Percentiles rank a stretch among this genome's conserved stretches.
phyloP scores from a whole-genome alignment of 192 early-diverging fungal species.

The Coemansia sp. region DNA sequence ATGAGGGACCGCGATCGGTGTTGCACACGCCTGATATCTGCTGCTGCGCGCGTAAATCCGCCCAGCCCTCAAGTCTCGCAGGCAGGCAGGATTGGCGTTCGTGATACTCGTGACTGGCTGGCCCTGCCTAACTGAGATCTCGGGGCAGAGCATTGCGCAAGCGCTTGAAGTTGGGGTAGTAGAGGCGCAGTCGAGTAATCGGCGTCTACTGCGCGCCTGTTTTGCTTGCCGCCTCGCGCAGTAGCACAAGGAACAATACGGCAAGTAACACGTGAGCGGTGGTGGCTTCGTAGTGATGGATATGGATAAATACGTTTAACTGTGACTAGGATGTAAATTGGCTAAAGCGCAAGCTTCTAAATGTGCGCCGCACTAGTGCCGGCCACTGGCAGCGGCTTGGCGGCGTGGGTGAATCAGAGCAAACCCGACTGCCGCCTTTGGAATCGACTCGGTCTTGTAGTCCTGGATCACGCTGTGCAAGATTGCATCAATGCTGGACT shows the following conservation, averaged over 20 bases:
- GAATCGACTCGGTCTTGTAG: slow-evolving; percentile 42
- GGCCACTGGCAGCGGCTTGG: not conserved
- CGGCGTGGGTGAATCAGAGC: slow-evolving; percentile 51
- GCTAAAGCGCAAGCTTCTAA: not conserved
- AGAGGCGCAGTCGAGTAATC: slow-evolving; percentile 7
- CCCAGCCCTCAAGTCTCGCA: no score
- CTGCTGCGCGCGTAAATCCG: slow-evolving; percentile 2
- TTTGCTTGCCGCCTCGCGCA: slow-evolving; percentile 2
- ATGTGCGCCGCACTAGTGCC: not conserved
- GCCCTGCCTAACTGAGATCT: not conserved
- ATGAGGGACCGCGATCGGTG: not conserved
- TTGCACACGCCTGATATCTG: no score
- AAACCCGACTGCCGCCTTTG: slow-evolving; percentile 56
- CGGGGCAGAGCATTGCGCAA: not conserved
- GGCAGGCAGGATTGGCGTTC: not conserved
- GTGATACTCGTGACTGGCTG: not conserved
- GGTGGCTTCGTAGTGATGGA: no score
- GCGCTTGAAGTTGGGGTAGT: not conserved
- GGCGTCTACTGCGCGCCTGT: slow-evolving; percentile 8
- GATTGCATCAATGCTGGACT: slow-evolving; percentile 52
- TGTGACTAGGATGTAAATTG: not conserved
- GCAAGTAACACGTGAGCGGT: not conserved
- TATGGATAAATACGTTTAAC: no score
- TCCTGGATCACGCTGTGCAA: slow-evolving; percentile 52
- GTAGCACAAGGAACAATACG: not conserved